Percentiles rank a stretch among this genome's conserved stretches.
Conservation (phyloP, 208 protist species). For the Crithidia fasciculata region DNA sequence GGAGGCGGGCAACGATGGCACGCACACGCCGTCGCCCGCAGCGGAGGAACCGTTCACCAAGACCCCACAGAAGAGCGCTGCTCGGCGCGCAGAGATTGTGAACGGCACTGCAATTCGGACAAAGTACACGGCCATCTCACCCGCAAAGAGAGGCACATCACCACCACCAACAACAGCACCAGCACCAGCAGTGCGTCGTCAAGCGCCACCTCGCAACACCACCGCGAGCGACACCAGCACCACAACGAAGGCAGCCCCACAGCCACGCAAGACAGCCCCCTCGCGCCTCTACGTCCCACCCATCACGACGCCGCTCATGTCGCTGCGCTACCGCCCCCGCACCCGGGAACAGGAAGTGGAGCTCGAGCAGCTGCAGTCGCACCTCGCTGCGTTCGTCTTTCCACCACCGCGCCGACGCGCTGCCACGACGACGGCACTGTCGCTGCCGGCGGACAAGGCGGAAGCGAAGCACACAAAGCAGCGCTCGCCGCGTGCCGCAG, state of each 20-base stretch:
- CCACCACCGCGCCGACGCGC: neutral
- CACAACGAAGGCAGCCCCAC: neutral
- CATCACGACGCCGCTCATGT: neutral
- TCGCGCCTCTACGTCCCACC: constrained; percentile 7
- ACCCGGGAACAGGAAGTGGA: constrained; percentile 1
- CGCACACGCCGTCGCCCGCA: too few relatives aligned
- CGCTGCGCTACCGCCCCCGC: constrained; percentile 3
- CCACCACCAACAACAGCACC: neutral
- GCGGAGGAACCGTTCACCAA: too few relatives aligned
- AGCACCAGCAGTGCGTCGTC: neutral
- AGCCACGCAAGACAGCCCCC: neutral
- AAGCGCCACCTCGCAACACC: neutral
- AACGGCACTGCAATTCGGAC: neutral
- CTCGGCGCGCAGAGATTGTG: too few relatives aligned
- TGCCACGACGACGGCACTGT: too few relatives aligned
- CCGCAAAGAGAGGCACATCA: neutral
- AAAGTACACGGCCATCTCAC: neutral
- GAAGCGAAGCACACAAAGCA: too few relatives aligned
- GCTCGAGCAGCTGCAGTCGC: neutral
- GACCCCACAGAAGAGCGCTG: too few relatives aligned
- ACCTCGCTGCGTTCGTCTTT: constrained; percentile 12
- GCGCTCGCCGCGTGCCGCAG: too few relatives aligned
- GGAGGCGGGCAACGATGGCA: neutral
- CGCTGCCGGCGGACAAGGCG: too few relatives aligned
- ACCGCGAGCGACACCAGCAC: neutral